Percentiles rank a stretch among this genome's conserved stretches.
Conservation (phyloP, 495 filamentous ascomycete genomes). For the Pseudevernia furfuracea region DNA sequence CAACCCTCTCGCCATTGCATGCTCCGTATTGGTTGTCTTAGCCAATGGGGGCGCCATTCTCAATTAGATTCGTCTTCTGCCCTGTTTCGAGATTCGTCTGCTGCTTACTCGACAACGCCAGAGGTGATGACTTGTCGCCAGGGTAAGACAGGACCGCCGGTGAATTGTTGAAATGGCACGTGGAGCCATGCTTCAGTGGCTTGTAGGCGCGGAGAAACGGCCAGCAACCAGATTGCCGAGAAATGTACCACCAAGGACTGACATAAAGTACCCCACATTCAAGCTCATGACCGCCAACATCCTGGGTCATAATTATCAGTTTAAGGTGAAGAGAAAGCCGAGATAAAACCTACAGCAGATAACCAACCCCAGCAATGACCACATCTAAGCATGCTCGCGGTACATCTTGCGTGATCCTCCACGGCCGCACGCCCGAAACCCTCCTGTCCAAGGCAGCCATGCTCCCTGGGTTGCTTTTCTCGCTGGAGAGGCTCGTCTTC, state of each 20-base stretch:
- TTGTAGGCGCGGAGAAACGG: constrained; percentile 28
- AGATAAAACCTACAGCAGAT: constrained; percentile 70
- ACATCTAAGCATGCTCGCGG: constrained; percentile 62
- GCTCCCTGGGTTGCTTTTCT: neutral
- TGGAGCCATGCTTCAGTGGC: neutral
- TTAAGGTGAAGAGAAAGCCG: neutral
- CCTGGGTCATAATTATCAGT: constrained; percentile 39
- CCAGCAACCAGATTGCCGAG: constrained; percentile 76
- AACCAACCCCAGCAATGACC: constrained; percentile 65
- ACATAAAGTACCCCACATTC: constrained; percentile 94
- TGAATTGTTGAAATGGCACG: neutral
- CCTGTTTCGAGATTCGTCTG: neutral
- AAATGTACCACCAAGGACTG: constrained; percentile 75
- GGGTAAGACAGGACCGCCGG: too few relatives aligned
- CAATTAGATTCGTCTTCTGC: neutral
- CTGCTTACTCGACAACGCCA: neutral
- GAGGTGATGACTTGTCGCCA: too few relatives aligned
- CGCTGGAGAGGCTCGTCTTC: neutral
- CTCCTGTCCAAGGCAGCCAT: neutral
- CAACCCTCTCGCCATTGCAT: neutral
- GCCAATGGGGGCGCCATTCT: neutral
- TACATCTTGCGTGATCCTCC: constrained; percentile 71
- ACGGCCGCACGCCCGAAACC: constrained; percentile 41
- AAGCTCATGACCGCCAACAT: constrained; percentile 98
- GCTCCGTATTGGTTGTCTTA: neutral